Conservation (phyloP, 495 filamentous ascomycete genomes). For the Aspergillus coremiiformis region DNA sequence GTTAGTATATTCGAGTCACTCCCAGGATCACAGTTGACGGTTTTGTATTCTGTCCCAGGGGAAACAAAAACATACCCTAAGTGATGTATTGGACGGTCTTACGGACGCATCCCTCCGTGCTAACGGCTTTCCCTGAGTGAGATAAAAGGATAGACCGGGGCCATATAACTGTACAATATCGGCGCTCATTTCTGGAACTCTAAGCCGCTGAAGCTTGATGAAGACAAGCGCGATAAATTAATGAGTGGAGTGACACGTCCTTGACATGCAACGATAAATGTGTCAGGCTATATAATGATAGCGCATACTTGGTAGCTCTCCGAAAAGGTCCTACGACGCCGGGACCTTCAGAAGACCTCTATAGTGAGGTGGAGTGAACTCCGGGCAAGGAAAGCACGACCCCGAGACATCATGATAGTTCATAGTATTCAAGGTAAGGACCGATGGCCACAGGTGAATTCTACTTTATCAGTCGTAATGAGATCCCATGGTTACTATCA, state of each 20-base stretch:
- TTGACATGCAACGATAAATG: conserved; percentile 8
- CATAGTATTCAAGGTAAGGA: not conserved
- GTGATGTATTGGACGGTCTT: not conserved
- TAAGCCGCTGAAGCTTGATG: not conserved
- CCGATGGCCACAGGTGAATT: not conserved
- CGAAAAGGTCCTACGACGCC: not conserved
- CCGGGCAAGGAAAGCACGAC: conserved; percentile 5
- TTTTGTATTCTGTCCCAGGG: not conserved
- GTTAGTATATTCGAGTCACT: not conserved
- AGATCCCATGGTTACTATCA: not conserved
- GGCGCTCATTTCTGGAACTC: conserved; percentile 9
- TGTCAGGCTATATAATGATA: conserved; percentile 9
- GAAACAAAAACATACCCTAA: conserved; percentile 3
- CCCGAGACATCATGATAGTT: not conserved
- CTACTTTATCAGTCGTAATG: not conserved
- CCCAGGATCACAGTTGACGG: not conserved
- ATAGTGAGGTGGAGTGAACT: not conserved
- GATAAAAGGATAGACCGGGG: conserved; percentile 24
- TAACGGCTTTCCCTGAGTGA: conserved; percentile 1
- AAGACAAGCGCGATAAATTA: not conserved
- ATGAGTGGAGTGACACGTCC: not conserved
- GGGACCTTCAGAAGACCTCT: not conserved
- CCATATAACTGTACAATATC: conserved; percentile 17
- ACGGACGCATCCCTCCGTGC: not conserved
- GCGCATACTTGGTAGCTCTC: not conserved